A percentile compares a stretch with the other conserved stretches of the same genome.
Evolutionary conservation across 306 rosid species (phyloP).

Genomic region (Pyrus communis): DNA sequence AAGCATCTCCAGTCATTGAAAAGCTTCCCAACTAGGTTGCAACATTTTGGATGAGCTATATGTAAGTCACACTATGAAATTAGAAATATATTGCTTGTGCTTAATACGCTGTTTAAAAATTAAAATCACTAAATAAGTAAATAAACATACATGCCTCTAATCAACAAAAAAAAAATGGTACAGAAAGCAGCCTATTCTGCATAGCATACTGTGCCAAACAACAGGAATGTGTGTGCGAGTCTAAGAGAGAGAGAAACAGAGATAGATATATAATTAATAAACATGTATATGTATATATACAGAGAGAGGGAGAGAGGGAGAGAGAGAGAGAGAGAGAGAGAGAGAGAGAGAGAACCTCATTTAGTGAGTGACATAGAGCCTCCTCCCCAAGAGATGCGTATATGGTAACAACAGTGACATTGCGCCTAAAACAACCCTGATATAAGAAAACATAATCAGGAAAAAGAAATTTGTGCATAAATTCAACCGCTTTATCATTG

Average conservation of each 20-base stretch:
- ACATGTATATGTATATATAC: neutral
- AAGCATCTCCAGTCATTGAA: neutral
- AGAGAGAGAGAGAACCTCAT: constrained; percentile 61
- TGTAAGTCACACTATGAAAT: neutral
- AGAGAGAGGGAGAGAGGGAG: neutral
- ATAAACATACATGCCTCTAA: neutral
- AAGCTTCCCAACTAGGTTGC: neutral
- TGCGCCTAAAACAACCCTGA: constrained; percentile 91
- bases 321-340: constrained; percentile 15
- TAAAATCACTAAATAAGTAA: neutral
- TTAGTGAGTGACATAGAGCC: constrained; percentile 83
- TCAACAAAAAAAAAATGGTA: neutral
- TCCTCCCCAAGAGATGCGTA: constrained; percentile 93
- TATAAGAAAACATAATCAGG: neutral
- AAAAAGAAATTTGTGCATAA: neutral
- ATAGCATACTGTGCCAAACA: neutral
- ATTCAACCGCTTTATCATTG: neutral
- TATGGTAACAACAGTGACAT: constrained; percentile 86
- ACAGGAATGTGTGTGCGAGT: neutral
- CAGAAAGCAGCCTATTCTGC: neutral
- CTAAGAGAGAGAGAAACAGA: neutral
- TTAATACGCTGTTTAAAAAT: neutral
- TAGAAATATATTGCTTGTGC: neutral
- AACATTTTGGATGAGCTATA: neutral
- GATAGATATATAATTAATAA: neutral